phyloP scores from a whole-genome alignment of 2,329 filamentous ascomycete genomes.

The Diaporthe sp. region DNA sequence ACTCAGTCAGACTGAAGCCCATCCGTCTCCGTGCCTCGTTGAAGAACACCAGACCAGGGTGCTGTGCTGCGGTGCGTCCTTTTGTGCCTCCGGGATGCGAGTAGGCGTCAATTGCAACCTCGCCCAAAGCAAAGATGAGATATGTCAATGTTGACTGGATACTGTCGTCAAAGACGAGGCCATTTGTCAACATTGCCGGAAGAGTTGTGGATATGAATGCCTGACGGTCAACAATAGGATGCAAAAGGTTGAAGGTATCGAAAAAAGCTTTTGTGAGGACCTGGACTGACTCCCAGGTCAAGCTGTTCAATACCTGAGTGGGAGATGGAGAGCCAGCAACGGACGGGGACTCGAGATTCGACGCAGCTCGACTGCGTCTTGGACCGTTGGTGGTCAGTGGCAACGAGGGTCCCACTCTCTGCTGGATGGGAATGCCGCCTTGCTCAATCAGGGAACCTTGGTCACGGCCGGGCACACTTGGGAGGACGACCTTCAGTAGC shows the following conservation, averaged over 20 bases:
- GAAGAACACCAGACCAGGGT: slow-evolving; percentile 71
- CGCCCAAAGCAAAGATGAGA: slow-evolving; percentile 71
- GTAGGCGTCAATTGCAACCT: slow-evolving; percentile 67
- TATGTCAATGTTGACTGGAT: slow-evolving; percentile 66
- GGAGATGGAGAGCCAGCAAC: slow-evolving; percentile 19
- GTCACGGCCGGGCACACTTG: slow-evolving; percentile 52
- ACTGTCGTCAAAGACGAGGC: slow-evolving; percentile 62
- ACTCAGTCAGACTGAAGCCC: slow-evolving; percentile 69
- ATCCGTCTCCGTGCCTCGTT: slow-evolving; percentile 74
- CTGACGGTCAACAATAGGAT: slow-evolving; percentile 71
- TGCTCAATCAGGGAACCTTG: slow-evolving; percentile 49
- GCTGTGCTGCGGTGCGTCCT: slow-evolving; percentile 62
- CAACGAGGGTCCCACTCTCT: slow-evolving; percentile 48
- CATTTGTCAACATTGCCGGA: slow-evolving; percentile 59
- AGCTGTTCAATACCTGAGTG: slow-evolving; percentile 38
- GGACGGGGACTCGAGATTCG: slow-evolving; percentile 16
- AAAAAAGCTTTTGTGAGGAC: slow-evolving; percentile 69
- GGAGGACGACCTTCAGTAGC: slow-evolving; percentile 52
- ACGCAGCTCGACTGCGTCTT: slow-evolving; percentile 37
- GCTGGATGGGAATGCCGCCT: slow-evolving; percentile 54
- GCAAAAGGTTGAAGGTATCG: slow-evolving; percentile 70
- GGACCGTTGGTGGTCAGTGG: slow-evolving; percentile 43
- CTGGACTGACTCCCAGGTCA: slow-evolving; percentile 65
- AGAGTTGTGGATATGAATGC: slow-evolving; percentile 65
- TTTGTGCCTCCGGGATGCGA: slow-evolving; percentile 66